phyloP scores from a whole-genome alignment of 1,139 yeast species.

The Pichia sp. region DNA sequence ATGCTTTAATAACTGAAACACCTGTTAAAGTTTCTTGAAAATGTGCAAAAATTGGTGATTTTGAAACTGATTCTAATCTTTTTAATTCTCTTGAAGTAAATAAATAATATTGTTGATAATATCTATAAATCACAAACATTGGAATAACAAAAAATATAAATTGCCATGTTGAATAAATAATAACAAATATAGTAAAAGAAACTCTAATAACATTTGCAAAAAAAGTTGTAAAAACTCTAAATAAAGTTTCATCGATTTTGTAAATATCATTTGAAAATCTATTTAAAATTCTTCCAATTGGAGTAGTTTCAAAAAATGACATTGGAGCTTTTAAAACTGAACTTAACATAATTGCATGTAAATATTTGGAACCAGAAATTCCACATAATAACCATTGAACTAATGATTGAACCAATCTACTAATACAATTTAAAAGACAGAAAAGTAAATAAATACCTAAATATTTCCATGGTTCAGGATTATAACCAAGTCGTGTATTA shows the following conservation, averaged over 20 bases:
- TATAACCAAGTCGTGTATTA: conserved; percentile 60
- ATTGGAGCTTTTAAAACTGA: conserved; percentile 89
- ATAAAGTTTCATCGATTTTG: conserved; percentile 82
- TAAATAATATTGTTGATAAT: conserved; percentile 85
- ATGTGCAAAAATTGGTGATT: conserved; percentile 93
- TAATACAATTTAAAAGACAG: conserved; percentile 62
- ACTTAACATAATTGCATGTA: conserved; percentile 75
- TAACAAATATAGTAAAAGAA: conserved; percentile 74
- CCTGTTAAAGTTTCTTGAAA: conserved; percentile 95
- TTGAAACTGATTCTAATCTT: conserved; percentile 87
- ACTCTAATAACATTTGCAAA: conserved; percentile 70
- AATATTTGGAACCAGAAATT: conserved; percentile 69
- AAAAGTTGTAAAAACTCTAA: conserved; percentile 79
- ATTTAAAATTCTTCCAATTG: conserved; percentile 89
- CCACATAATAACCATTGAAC: conserved; percentile 81
- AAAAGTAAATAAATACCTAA: conserved; percentile 69
- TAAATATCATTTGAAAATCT: conserved; percentile 92
- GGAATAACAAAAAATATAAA: conserved; percentile 70
- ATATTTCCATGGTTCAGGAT: conserved; percentile 65
- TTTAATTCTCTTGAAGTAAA: conserved; percentile 90
- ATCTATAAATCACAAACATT: conserved; percentile 61
- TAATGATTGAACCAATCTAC: conserved; percentile 60
- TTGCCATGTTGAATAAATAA: conserved; percentile 84
- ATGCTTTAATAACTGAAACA: conserved; percentile 85
- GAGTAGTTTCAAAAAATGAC: conserved; percentile 96